Base-by-base conservation (phyloP, 1,284 basidiomycete species). In the Peniophora sp. region DNA sequence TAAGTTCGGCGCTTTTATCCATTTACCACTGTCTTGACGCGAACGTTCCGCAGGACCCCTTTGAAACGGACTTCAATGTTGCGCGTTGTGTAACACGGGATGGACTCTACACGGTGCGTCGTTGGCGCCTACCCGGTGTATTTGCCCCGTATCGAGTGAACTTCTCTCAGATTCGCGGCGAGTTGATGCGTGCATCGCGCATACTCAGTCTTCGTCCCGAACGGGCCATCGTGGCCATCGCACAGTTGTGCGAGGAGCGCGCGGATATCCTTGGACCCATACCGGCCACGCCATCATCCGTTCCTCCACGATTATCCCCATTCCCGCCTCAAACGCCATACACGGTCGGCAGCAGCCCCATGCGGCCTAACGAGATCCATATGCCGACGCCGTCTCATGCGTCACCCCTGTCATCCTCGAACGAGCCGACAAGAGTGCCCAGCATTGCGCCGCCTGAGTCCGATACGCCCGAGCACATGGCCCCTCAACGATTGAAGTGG, bases 61-160 rank as follows among this genome's bases (percentile, higher is more conserved):
- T 99, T 64, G 95, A 98, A 67, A 79, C 77, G 36, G 85, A 93
- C 58, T 99, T 91, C 73, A 99, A 99, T 60, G 96, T 99, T 43
- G 88, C 93, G 2, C 79, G 96, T 55, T 98, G 96, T 57, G 96
- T 98, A 20, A 98, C 96, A 22, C 90, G 87, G 64, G 96, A 99
- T 63, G 96, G 96, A 1, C 75, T 98, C 48, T 97, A 97, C 65
- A 92, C 92, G 42, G 92, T 93, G 58, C 62, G 79, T 71, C 10
- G 15, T 5, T n/a, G 27, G 27, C 20, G 23, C 15, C 43, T 18
- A 3, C 37, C 20, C 9, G 34, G 23, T 22, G 20, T 50, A 41
- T 11, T 54, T 24, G 36, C n/a, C 27, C 17, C 17, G 8, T 45
- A 20, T 41, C 53, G 1, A 27, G 47, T 47, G n/a, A n/a, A 6